Conservation (phyloP, 2,329 filamentous ascomycete species). For the Zymoseptoria ardabiliae region DNA sequence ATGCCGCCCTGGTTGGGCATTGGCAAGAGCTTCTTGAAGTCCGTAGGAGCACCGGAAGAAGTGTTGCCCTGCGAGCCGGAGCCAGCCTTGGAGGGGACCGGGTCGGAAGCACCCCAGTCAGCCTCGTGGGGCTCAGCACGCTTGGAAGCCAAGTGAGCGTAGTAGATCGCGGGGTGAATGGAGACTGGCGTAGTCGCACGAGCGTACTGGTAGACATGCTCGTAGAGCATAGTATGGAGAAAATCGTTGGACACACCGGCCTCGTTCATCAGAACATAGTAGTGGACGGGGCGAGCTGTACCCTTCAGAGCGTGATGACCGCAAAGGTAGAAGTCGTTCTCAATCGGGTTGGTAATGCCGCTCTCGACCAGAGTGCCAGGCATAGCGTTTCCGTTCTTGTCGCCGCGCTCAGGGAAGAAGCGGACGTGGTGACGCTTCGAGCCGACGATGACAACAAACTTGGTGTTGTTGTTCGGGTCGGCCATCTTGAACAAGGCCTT, state of each 20-base stretch:
- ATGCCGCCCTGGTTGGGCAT: constrained; percentile 36
- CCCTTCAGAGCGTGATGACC: constrained; percentile 81
- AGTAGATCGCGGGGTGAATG: constrained; percentile 83
- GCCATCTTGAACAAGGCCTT: constrained; percentile 41
- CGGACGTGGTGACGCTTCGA: constrained; percentile 93
- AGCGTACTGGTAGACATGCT: constrained; percentile 89
- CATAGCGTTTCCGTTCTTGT: constrained; percentile 72
- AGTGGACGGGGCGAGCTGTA: constrained; percentile 77
- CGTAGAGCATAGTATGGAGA: constrained; percentile 83
- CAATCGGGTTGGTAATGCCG: constrained; percentile 83
- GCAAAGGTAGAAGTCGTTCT: constrained; percentile 78
- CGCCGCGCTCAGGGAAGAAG: constrained; percentile 70
- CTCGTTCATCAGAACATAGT: constrained; percentile 83
- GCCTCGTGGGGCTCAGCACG: constrained; percentile 72
- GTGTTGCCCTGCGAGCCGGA: constrained; percentile 14
- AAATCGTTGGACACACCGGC: constrained; percentile 58
- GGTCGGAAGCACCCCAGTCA: constrained; percentile 26
- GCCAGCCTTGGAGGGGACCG: constrained; percentile 8
- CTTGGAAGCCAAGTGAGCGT: constrained; percentile 80
- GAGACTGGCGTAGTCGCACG: constrained; percentile 90
- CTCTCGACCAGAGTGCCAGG: constrained; percentile 83
- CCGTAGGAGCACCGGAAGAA: constrained; percentile 15
- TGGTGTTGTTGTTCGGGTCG: constrained; percentile 42
- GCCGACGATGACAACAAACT: constrained; percentile 79
- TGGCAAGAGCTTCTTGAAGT: constrained; percentile 33